Evolutionary conservation across 139 green algal species (phyloP).

Genomic region (Micractinium sp.): DNA sequence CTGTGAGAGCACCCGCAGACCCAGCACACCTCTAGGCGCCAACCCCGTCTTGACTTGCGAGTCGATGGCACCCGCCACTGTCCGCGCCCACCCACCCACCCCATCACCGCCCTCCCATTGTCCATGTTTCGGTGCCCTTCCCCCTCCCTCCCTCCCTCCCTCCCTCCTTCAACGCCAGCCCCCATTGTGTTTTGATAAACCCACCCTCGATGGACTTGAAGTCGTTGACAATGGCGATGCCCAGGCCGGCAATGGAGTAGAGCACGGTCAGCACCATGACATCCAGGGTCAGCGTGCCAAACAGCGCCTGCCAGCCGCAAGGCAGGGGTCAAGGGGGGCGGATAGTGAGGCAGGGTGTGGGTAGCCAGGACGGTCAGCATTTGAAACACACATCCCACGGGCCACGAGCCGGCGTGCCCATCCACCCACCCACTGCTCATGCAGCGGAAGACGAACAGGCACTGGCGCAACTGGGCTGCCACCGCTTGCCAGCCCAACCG

Average conservation of each 20-base stretch:
- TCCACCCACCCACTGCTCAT: background rate
- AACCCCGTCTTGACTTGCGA: no score
- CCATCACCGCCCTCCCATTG: background rate
- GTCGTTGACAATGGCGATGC: constrained; percentile 99
- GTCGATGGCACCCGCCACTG: no score
- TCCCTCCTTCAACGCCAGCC: no score
- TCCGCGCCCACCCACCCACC: background rate
- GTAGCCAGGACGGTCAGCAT: background rate
- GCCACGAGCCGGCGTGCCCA: no score
- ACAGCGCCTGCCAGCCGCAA: constrained; percentile 79
- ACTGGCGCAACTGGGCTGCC: no score
- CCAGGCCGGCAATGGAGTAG: constrained; percentile 97
- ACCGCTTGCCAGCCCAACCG: background rate
- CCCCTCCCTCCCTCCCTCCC: background rate
- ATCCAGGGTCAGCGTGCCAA: constrained; percentile 90
- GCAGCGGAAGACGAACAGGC: background rate
- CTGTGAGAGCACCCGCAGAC: no score
- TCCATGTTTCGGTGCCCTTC: background rate
- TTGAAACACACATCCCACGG: no score
- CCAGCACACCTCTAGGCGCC: no score
- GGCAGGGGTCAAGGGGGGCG: background rate
- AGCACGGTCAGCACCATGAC: constrained; percentile 96
- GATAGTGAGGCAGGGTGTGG: background rate
- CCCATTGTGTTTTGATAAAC: no score
- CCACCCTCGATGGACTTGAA: constrained; percentile 99